Evolutionary conservation across 2,329 filamentous ascomycete species (phyloP), one percentile per base, ranked within the genome.

Genomic region (Neonectria sp.): DNA sequence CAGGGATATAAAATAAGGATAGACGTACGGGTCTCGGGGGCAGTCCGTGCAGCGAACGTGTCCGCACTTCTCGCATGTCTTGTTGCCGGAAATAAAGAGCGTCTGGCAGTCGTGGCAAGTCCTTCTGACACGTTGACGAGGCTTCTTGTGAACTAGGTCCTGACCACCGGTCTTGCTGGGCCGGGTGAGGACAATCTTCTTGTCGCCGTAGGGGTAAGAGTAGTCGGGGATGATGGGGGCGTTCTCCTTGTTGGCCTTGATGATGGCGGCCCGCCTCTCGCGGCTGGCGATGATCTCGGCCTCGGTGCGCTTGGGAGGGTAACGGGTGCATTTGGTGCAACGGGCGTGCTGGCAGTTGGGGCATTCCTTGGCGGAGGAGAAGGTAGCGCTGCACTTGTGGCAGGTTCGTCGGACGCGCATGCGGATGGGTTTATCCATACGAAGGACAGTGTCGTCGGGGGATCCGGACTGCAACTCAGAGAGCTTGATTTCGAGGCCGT

Each of bases 1-100:
- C 37, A 13, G 25, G 5, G 15, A n/a, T 29, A 6, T 17, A 24
- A 35, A 25, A 31, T 27, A 37, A 31, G 7, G 21, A 27, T 62
- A 43, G 60, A 90, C 92, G 79, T 88, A 94, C 87, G 94, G 94
- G 75, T 94, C 91, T 73, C 94, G 86, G 31, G 93, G 93, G 79
- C 94, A 97, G 77, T 92, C 92, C 45, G 90, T 93, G 83, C 94
- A 97, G 60, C 93, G 90, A 58, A 86, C 79, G 79, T 97, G 95
- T 31, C 85, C 82, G 80, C 95, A 97, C 45, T 84, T 85, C 8
- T 84, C 80, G 78, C 95, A 97, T 0, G 77, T 88, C 82, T 91
- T 93, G 67, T 81, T 84, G 35, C 86, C 84, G 6, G 84, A 76
- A 2, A 81, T 79, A 77, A 95, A 96, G 1, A 91, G 76, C 3